Conservation (phyloP, 2,329 filamentous ascomycete species). For the Hymenotorrendiella dingleyae region DNA sequence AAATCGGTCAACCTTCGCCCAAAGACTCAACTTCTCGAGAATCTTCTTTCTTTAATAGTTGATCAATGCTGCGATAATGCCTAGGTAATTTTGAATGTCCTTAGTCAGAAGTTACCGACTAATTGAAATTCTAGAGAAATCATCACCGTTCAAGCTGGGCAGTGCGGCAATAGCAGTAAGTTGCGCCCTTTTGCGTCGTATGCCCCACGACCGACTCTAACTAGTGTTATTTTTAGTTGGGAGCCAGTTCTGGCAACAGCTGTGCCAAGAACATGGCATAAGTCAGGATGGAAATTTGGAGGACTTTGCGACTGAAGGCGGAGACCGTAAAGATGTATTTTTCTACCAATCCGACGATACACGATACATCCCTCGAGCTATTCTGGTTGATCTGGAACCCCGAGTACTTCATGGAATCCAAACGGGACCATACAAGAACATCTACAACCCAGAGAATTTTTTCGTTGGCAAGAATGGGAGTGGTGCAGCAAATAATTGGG, state of each 20-base stretch:
- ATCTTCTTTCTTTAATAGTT: neutral
- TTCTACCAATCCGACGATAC: constrained; percentile 99
- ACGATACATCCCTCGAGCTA: constrained; percentile 92
- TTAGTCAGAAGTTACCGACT: neutral
- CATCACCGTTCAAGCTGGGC: constrained; percentile 97
- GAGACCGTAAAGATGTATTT: constrained; percentile 97
- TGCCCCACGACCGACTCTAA: neutral
- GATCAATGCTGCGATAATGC: constrained; percentile 28
- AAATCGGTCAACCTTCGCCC: too few species aligned
- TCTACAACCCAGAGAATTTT: constrained; percentile 99
- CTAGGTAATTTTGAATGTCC: constrained; percentile 23
- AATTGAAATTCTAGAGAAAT: constrained; percentile 67
- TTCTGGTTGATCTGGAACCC: constrained; percentile 91
- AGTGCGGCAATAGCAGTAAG: constrained; percentile 98
- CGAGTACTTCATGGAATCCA: constrained; percentile 90
- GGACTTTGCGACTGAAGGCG: constrained; percentile 95
- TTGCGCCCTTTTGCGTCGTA: constrained; percentile 29
- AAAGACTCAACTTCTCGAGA: neutral
- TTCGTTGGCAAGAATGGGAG: constrained; percentile 91
- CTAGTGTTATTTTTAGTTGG: constrained; percentile 66
- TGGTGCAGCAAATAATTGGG: constrained; percentile 97
- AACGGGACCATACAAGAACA: constrained; percentile 90
- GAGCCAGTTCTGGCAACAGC: constrained; percentile 97
- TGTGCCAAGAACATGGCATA: constrained; percentile 97
- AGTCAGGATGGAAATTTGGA: constrained; percentile 95